Base-by-base conservation (phyloP, 345 rosid genomes). In the Cardamine occulta region DNA sequence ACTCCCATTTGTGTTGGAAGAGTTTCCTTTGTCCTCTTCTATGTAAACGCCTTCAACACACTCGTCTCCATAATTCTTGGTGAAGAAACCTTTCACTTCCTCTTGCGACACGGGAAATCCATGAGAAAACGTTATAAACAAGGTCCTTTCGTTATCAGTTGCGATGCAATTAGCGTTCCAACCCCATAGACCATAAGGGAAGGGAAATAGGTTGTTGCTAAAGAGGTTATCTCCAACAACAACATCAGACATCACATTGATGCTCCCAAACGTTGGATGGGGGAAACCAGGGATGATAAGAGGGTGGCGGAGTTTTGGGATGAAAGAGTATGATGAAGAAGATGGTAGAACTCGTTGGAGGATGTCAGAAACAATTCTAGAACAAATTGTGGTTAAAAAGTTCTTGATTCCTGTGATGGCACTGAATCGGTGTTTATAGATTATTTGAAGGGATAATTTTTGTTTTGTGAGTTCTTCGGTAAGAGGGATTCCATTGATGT, bases 101-200 rank as follows among this genome's bases (percentile, higher is more conserved):
- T 23, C 81, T 59, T 53, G 65, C 0, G 86, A 39, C n/a, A 85
- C 85, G 0, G 86, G 84, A 73, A 78, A 85, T 0, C 85, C 88
- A 42, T 85, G 70, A 6, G 88, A 85, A 54, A 85, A 85, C 0
- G 88, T 85, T 8, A 85, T 9, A n/a, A 85, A 83, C 85, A 85
- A 64, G 0, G 85, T 85, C 14, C 69, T 66, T 1, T 85, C 88
- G 2, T 78, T 77, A 4, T 75, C 81, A 2, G 76, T 70, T 0
- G 73, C 71, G 5, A 24, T 63, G 32, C 62, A 62, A 0, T 0
- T n/a, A 37, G 85, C 60, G 32, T 68, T 70, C 88, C 86, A 85
- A 9, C 48, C 76, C 88, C 88, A 85, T 4, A 83, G 0, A 12
- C 81, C 84, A 8, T 62, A 58, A 17, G 57, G 12, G 0, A 32